Evolutionary conservation across 768 basidiomycete genomes (phyloP).

Genomic region (Tubosaeta brunneosetosa): DNA sequence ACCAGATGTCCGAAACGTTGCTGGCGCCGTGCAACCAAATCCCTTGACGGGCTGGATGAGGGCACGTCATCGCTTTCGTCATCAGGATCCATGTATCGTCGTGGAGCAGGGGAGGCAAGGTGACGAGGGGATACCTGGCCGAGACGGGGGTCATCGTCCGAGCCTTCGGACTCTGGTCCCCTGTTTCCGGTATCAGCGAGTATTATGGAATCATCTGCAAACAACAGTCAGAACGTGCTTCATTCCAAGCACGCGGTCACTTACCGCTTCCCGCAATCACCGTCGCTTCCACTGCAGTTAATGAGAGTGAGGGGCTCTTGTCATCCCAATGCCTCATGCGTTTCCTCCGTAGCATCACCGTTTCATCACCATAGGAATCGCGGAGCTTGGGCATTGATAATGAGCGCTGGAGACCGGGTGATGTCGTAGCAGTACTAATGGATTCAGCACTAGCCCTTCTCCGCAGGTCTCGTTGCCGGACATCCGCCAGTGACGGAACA

Average conservation of each 20-base stretch:
- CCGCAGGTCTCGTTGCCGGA: constrained; percentile 19
- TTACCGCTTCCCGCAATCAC: constrained; percentile 34
- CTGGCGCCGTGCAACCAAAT: constrained; percentile 38
- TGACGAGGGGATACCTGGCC: constrained; percentile 71
- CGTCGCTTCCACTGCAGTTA: constrained; percentile 23
- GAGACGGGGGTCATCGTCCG: constrained; percentile 60
- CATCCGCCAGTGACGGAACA: constrained; percentile 36
- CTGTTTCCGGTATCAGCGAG: constrained; percentile 7
- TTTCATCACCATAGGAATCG: constrained; percentile 14
- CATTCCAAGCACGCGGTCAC: neutral
- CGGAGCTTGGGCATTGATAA: constrained; percentile 21
- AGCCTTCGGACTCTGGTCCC: constrained; percentile 30
- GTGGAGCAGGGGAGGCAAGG: constrained; percentile 56
- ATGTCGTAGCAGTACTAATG: neutral
- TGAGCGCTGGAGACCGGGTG: constrained; percentile 22
- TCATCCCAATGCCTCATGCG: constrained; percentile 24
- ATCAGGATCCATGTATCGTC: constrained; percentile 32
- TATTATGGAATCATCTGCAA: constrained; percentile 48
- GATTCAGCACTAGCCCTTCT: constrained; percentile 19
- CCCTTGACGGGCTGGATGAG: constrained; percentile 45
- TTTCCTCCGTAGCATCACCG: constrained; percentile 13
- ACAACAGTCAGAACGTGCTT: constrained; percentile 2
- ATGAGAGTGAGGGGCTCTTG: constrained; percentile 11
- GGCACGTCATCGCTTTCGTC: constrained; percentile 47
- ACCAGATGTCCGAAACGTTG: constrained; percentile 26